A percentile compares a stretch with the other conserved stretches of the same genome.
Conservation (phyloP, 345 rosid species). For the Eucalyptus sideroxylon region DNA sequence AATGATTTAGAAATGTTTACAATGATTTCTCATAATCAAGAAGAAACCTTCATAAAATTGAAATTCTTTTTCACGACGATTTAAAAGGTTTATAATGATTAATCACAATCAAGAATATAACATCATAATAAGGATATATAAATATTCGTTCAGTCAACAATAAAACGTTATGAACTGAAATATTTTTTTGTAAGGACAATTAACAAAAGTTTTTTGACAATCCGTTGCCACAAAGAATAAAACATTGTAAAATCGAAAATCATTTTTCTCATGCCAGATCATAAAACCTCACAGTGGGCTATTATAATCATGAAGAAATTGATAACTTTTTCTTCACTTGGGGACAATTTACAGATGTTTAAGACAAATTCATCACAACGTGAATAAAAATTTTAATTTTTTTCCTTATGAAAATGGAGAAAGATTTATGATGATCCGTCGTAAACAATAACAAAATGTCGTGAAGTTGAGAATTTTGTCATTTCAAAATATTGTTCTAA, state of each 20-base stretch:
- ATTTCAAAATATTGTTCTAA: background rate
- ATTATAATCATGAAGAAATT: background rate
- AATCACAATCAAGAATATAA: background rate
- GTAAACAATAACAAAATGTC: background rate
- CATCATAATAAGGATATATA: background rate
- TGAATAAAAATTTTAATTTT: background rate
- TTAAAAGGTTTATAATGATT: background rate
- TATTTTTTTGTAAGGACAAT: background rate
- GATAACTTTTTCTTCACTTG: background rate
- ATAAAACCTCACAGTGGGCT: background rate
- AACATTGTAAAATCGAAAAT: background rate
- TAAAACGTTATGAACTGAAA: background rate
- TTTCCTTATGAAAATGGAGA: background rate
- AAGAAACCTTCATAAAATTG: background rate
- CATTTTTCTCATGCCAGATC: background rate
- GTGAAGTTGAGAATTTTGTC: background rate
- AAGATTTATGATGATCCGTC: background rate
- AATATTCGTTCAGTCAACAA: rapidly evolving
- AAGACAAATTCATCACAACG: background rate
- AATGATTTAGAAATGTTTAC: background rate
- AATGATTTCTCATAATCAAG: background rate
- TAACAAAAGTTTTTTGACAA: background rate
- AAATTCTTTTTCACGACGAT: background rate
- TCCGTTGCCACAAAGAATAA: background rate
- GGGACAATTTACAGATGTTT: background rate